Conservation (phyloP, 495 filamentous ascomycete species). For the Aspergillus ostianus region DNA sequence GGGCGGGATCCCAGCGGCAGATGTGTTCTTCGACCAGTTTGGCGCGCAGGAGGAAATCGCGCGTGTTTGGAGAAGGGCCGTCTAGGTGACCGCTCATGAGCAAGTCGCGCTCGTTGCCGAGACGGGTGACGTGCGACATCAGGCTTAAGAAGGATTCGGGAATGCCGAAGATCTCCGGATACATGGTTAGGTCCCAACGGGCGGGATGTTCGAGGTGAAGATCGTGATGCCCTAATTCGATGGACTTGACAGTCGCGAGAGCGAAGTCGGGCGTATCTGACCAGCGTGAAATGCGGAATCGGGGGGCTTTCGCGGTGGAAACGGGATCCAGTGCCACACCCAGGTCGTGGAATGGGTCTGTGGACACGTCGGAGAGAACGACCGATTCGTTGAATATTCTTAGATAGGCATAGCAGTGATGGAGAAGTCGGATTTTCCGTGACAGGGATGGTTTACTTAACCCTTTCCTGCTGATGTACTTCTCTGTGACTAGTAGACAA, state of each 20-base stretch:
- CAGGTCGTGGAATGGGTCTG: conserved; percentile 2
- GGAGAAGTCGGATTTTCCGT: conserved; percentile 27
- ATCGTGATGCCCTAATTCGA: conserved; percentile 26
- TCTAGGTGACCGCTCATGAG: conserved; percentile 8
- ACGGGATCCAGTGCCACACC: conserved; percentile 2
- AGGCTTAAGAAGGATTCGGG: conserved; percentile 26
- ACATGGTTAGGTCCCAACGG: conserved; percentile 24
- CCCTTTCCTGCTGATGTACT: conserved; percentile 24
- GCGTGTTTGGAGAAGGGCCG: conserved; percentile 1
- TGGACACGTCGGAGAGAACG: conserved; percentile 1
- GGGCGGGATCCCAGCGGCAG: conserved; percentile 9
- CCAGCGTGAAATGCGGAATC: conserved; percentile 23
- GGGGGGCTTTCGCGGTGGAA: not conserved
- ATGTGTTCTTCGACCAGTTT: conserved; percentile 23
- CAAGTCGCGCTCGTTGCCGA: conserved; percentile 27
- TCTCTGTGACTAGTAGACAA: conserved; percentile 27
- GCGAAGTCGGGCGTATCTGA: conserved; percentile 15
- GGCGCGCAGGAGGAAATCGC: conserved; percentile 23
- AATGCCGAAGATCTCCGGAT: conserved; percentile 29
- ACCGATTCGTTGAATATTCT: conserved; percentile 32
- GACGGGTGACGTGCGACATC: conserved; percentile 24
- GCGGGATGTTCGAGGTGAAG: conserved; percentile 29
- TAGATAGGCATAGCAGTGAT: conserved; percentile 32
- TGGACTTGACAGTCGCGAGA: conserved; percentile 24
- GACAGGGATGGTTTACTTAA: conserved; percentile 23